Conservation (phyloP, 73 alveolate genomes). For the Diophrys appendiculata region DNA sequence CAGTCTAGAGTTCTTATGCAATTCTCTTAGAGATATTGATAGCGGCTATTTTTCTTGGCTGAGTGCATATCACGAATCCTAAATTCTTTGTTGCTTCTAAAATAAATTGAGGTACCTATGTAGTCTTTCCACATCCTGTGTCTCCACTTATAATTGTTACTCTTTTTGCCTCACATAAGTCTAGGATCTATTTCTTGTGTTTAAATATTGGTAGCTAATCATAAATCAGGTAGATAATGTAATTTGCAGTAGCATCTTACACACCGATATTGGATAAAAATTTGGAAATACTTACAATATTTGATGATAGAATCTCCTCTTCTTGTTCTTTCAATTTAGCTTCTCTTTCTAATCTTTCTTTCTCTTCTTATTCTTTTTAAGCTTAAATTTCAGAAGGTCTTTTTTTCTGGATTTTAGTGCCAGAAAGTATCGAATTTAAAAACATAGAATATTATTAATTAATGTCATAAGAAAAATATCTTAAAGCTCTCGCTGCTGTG, state of each 20-base stretch:
- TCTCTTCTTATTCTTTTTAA: no score
- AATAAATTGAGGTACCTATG: conserved; percentile 89
- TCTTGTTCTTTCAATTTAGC: no score
- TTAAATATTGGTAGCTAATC: background rate
- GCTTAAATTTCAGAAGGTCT: no score
- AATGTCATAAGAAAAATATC: no score
- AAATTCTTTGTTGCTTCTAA: conserved; percentile 37
- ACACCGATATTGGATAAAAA: no score
- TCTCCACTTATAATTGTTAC: background rate
- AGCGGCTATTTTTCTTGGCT: conserved; percentile 96
- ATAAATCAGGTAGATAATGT: conserved; percentile 5
- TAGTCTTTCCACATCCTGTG: conserved; percentile 85
- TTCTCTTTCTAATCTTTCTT: no score
- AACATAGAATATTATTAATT: background rate
- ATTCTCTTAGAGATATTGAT: conserved; percentile 84
- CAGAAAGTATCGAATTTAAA: no score
- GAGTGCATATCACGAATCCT: conserved; percentile 66
- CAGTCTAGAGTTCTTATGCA: conserved; percentile 74
- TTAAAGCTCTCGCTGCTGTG: no score
- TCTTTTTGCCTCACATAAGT: background rate
- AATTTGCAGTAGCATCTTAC: no score
- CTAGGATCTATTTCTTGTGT: background rate
- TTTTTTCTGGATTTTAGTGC: no score
- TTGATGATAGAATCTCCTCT: no score
- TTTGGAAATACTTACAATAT: no score